Conservation (phyloP, 345 rosid genomes). For the Melaleuca quinquenervia region DNA sequence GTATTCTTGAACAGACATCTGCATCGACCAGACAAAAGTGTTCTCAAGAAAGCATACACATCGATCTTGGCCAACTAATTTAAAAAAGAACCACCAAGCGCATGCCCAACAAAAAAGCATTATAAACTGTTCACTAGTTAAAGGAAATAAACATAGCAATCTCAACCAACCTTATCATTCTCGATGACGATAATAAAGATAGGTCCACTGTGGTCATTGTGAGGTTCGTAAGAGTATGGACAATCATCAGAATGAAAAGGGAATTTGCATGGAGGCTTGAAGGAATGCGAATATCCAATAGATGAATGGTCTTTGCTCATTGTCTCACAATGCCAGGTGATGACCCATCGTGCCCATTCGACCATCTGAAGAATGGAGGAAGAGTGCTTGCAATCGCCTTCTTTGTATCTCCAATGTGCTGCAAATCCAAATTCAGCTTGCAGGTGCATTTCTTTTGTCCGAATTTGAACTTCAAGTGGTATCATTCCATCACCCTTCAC, state of each 20-base stretch:
- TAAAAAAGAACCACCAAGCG: background rate
- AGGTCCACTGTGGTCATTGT: slow-evolving; percentile 57
- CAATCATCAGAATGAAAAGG: slow-evolving; percentile 73
- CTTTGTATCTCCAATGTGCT: slow-evolving; percentile 98
- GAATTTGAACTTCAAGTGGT: slow-evolving; percentile 93
- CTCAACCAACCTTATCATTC: slow-evolving; percentile 61
- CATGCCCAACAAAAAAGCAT: background rate
- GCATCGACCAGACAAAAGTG: slow-evolving; percentile 6
- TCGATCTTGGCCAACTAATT: background rate
- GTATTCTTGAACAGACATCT: slow-evolving; percentile 96
- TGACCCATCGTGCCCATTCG: slow-evolving; percentile 97
- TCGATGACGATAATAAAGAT: slow-evolving; percentile 68
- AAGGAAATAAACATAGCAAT: background rate
- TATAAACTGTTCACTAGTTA: background rate
- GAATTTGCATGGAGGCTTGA: slow-evolving; percentile 67
- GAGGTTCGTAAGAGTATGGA: slow-evolving; percentile 61
- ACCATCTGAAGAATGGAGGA: slow-evolving; percentile 90
- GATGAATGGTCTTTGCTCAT: slow-evolving; percentile 53
- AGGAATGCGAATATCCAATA: slow-evolving; percentile 28
- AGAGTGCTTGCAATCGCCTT: slow-evolving; percentile 72
- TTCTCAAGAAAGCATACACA: background rate
- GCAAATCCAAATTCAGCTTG: slow-evolving; percentile 97
- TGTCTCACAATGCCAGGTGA: slow-evolving; percentile 89
- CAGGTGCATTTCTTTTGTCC: slow-evolving; percentile 91
- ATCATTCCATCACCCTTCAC: slow-evolving; percentile 62